Conservation (phyloP, 2,329 filamentous ascomycete species). For the Xylariaceae sp. region DNA sequence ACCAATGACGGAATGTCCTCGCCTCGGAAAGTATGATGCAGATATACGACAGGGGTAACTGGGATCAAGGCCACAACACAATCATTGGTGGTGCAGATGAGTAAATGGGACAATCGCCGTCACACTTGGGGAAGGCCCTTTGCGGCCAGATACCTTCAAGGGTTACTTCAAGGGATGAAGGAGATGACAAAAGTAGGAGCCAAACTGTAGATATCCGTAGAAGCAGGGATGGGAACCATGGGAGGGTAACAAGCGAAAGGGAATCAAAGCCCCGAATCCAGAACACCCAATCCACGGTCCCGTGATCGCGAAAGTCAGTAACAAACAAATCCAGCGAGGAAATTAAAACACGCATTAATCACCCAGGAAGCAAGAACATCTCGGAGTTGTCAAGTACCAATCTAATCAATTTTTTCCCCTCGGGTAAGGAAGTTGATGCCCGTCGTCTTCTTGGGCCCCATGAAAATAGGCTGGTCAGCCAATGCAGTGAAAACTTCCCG, state of each 20-base stretch:
- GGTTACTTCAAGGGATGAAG: background rate
- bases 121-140: background rate
- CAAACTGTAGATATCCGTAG: background rate
- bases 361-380: too few species aligned
- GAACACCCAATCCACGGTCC: background rate
- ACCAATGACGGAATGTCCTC: background rate
- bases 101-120: background rate
- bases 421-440: too few species aligned
- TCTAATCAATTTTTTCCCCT: too few species aligned
- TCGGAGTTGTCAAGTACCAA: too few species aligned
- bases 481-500: constrained; percentile 9
- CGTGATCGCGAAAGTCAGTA: too few species aligned
- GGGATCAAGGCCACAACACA: background rate
- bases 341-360: too few species aligned
- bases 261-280: background rate
- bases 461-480: constrained; percentile 1
- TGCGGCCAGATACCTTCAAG: background rate
- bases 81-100: background rate
- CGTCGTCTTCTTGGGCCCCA: background rate
- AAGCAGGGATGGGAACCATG: background rate
- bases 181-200: background rate
- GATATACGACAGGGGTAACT: background rate
- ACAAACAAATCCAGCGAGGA: too few species aligned
- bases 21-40: constrained; percentile 5
- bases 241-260: background rate